Base-by-base conservation (phyloP, 1,284 basidiomycete genomes). In the Pseudozyma sp. region DNA sequence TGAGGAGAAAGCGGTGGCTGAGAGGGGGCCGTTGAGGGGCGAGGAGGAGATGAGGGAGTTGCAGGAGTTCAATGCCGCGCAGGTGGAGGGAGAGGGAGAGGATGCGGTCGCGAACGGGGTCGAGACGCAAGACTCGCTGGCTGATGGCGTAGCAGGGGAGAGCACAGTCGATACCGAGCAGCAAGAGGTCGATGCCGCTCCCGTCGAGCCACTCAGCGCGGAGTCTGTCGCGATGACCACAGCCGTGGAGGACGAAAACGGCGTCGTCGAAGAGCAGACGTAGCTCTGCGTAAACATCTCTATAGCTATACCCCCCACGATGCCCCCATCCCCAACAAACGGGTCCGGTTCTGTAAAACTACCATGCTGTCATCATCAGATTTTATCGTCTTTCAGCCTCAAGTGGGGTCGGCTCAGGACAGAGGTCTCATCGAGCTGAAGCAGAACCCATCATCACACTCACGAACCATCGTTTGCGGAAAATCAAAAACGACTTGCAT, bases 41-140 rank as follows among this genome's bases (percentile, higher is more conserved):
- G 65, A 57, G 34, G 65, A 62, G 54, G 45, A 24, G 45, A 33
- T 33, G 40, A 29, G 11, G 2, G 65, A 61, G 51, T 34, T 61
- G 40, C 53, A 62, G 2, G 54, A 54, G 54, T 61, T 30, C 9
- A 49, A 31, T 17, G 40, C 11, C 14, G 40, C 10, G 43, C 8
- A 29, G 44, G 16, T 17, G 44, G 3, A 31, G 7, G 37, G 45
- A 14, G 29, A 48, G 49, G 14, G 24, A 19, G 43, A 40, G 39
- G 8, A 40, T 33, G 43, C 7, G 24, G 19, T 19, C 2, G 30
- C 35, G 17, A 39, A 42, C 3, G 31, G 39, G 40, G 45, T 16
- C 11, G 40, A 14, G 8, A 37, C 35, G 35, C 35, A 42, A 42
- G 40, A 16, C 11, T 13, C n/a, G 16, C 7, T 42, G 40, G 40